Base-by-base conservation (phyloP, 306 rosid genomes). In the Heteromeles arbutifolia region DNA sequence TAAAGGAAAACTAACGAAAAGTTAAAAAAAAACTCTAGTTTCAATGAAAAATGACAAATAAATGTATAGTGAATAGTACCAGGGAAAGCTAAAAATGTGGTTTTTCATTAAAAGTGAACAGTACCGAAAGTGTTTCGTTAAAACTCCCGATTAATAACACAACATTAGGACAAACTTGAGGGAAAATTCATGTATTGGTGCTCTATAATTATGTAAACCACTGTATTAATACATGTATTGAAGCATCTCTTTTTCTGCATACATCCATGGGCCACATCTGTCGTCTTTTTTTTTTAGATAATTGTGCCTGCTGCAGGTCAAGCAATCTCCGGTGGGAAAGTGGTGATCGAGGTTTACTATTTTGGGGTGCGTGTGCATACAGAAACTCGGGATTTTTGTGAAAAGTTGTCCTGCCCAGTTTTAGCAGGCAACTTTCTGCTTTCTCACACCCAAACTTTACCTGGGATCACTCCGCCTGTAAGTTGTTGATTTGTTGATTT, bases 381-480 rank as follows among this genome's bases (percentile, higher is more conserved):
- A 6, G 97, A 92, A 94, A 79, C 67, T 13, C 80, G 25, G 52
- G 82, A 84, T 69, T 88, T 94, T 31, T 84, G 95, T 13, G 80
- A 89, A 53, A 89, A 85, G 84, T 75, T 77, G 17, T 26, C 86
- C 13, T 89, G 92, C 64, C 95, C 98, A n/a, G 79, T 94, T 77
- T 48, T 79, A 13, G 74, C 82, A 13, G 89, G 93, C 59, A 74
- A 85, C 73, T 94, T 94, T 66, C 79, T 87, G 78, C 80, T 94
- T 76, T 70, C 97, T 74, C 97, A 94, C 86, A 75, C 87, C 26
- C 96, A 92, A 83, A 79, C 82, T 41, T 77, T 92, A 88, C 97
- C 97, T 74, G 15, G 79, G 53, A 59, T 84, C 72, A 87, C 97
- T 48, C 98, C 96, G 45, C 96, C 92, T 74, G 97, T 94, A 65